A percentile compares a stretch with the other conserved stretches of the same genome.
Conservation (phyloP, 805 yeast genomes). For the Blastobotrys robertii region DNA sequence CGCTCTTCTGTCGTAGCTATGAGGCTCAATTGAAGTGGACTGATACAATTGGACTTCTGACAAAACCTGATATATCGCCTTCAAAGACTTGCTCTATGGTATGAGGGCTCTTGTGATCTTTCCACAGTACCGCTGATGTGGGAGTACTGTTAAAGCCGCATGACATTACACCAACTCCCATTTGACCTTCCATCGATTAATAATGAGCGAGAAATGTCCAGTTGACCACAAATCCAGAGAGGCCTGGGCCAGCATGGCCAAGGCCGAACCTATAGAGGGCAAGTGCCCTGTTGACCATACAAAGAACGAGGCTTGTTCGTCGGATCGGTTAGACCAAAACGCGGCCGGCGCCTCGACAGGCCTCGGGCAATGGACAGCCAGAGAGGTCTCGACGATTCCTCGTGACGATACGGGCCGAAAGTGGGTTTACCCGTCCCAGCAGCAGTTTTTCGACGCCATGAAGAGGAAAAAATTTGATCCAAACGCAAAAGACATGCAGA, state of each 20-base stretch:
- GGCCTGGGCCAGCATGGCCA: slow-evolving; percentile 18
- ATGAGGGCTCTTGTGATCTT: no score
- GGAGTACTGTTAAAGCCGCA: no score
- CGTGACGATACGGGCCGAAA: slow-evolving; percentile 55
- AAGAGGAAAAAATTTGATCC: slow-evolving; percentile 84
- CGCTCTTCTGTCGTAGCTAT: no score
- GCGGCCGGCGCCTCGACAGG: slow-evolving; percentile 14
- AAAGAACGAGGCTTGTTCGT: slow-evolving; percentile 21
- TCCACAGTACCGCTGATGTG: no score
- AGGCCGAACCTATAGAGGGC: slow-evolving; percentile 8
- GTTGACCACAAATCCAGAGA: slow-evolving; percentile 37
- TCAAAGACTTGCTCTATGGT: no score
- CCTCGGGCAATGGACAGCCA: slow-evolving; percentile 46
- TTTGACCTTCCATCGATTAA: neutral
- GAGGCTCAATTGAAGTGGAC: no score
- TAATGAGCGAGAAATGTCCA: slow-evolving; percentile 32
- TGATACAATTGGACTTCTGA: no score
- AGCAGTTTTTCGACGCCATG: slow-evolving; percentile 94
- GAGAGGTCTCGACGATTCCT: slow-evolving; percentile 78
- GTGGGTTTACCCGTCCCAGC: slow-evolving; percentile 95
- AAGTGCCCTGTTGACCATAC: slow-evolving; percentile 63
- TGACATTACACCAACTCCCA: neutral
- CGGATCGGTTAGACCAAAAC: slow-evolving; percentile 12
- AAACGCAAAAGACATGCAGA: slow-evolving; percentile 67
- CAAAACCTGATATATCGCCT: no score